Base-by-base conservation (phyloP, 192 early-diverging fungal genomes). In the Coemansia sp. region DNA sequence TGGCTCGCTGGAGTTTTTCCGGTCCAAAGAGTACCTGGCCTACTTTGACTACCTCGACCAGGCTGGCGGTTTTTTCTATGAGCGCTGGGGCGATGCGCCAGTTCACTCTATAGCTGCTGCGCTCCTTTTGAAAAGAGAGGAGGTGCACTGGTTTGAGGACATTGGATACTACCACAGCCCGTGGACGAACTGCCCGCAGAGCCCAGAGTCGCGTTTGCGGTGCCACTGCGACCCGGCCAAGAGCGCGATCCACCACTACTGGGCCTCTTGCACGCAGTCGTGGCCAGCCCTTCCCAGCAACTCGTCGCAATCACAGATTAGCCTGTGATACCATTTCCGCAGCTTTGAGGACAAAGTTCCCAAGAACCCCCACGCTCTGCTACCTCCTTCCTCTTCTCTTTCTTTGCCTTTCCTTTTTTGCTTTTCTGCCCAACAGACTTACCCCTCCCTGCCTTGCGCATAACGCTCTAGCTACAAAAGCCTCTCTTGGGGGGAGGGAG, bases 131-230 rank as follows among this genome's bases (percentile, higher is more conserved):
- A 38, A 63, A n/a, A 88, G 85, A 43, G 82, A 81, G 40, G 69
- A 91, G 69, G 76, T 92, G 1, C 88, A 90, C 48, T 91, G 86
- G 69, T 92, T 90, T 63, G 86, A 90, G 66, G 88, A 92, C 65
- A 84, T 92, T 60, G 90, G 88, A 9, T 91, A 91, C 74, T 74
- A 88, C 46, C 88, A 91, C 63, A 75, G 79, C 13, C 86, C 86
- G 13, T 89, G 74, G 82, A 37, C 33, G 9, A 84, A 80, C 65
- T 84, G 82, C 37, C 82, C 82, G 10, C 67, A 65, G 60, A 64
- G 37, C 28, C 43, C 65, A 2, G 68, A 63, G 28, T 57, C 73
- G 18, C 77, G 73, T 13, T 20, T 74, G 65, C 65, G 73, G 16
- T 83, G 80, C 53, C 80, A 83, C 36, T 83, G 80, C 63, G 74